Evolutionary conservation across 2,329 filamentous ascomycete species (phyloP), one percentile per base, ranked within the genome.

Genomic region (Leptographium wingfieldii): DNA sequence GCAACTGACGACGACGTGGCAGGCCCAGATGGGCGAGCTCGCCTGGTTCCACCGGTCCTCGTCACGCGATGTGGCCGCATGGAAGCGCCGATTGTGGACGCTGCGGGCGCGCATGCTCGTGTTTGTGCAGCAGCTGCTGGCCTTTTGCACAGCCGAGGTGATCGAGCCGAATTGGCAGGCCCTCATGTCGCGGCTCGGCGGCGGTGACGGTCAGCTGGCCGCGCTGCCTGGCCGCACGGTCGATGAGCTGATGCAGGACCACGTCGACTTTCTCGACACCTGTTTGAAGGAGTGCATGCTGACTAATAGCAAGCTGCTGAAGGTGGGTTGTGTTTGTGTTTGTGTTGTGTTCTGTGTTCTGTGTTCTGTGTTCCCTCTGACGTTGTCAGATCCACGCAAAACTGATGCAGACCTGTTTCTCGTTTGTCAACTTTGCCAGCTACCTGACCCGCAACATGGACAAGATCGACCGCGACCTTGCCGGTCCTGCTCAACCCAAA

Each of bases 211-310:
- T 6, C 29, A 14, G 63, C 75, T 74, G 9, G 70, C 33, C 6
- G 33, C 33, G 6, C 49, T 59, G 11, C 69, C 73, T 7, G 77
- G 76, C 49, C 74, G 91, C 46, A 99, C 94, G 0, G 94, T 99
- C 1, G 94, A 99, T 69, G 91, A 97, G 74, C 75, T 99, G 69
- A 99, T 99, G 94, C 90, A 97, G 74, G 92, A 97, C 69, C 94
- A 99, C 73, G 92, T 99, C 62, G 94, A 97, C 73, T 99, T 99
- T 71, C 76, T 99, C 55, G 94, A 96, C 67, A 97, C 94, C 4
- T 99, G 94, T 71, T 78, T 99, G 68, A 99, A 97, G 74, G 94
- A 97, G 74, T 97, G 94, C 76, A 97, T 97, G 91, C 80, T 99
- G 65, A 99, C 94, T 25, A 96, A 99, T 72, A 90, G 90, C 69